These are phyloP conservation scores for Epichloe hybrida DNA, from an alignment of 2,329 filamentous ascomycete genomes.

Conservation along the genomic window DNA sequence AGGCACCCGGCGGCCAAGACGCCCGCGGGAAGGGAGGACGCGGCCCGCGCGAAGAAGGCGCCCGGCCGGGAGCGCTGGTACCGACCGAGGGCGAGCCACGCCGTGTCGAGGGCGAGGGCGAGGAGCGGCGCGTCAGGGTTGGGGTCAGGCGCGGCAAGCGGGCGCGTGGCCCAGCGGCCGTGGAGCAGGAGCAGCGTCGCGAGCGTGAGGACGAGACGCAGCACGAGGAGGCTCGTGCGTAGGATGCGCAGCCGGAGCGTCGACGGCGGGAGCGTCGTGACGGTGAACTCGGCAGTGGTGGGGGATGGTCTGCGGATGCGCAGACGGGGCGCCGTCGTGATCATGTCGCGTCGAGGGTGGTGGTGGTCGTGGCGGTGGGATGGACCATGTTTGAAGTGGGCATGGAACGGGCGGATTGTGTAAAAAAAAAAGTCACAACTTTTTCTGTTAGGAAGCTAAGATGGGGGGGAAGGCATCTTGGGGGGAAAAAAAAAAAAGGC, in stretches of 20 bases:
- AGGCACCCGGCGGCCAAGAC: conserved; percentile 24
- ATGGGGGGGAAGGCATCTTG: no score
- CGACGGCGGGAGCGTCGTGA: conserved; percentile 59
- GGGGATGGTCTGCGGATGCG: conserved; percentile 55
- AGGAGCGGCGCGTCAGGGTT: conserved; percentile 1
- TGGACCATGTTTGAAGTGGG: no score
- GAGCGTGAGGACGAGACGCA: conserved; percentile 30
- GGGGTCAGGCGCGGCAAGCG: conserved; percentile 12
- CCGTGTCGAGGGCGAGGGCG: background rate
- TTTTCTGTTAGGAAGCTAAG: background rate
- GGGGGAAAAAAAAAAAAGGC: no score
- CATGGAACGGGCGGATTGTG: background rate
- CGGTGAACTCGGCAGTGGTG: conserved; percentile 84
- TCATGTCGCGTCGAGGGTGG: conserved; percentile 25
- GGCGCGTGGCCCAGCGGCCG: conserved; percentile 29
- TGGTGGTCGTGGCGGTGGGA: no score
- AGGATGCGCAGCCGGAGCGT: conserved; percentile 35
- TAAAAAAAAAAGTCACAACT: background rate
- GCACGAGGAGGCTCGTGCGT: conserved; percentile 27
- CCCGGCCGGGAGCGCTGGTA: conserved; percentile 20
- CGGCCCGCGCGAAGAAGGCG: conserved; percentile 17
- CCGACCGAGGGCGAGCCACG: conserved; percentile 13
- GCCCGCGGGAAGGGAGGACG: conserved; percentile 23
- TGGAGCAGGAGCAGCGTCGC: conserved; percentile 34
- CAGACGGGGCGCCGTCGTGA: conserved; percentile 46